Evolutionary conservation across 495 filamentous ascomycete genomes (phyloP).

Genomic region (Lasiosphaeriaceae sp.): DNA sequence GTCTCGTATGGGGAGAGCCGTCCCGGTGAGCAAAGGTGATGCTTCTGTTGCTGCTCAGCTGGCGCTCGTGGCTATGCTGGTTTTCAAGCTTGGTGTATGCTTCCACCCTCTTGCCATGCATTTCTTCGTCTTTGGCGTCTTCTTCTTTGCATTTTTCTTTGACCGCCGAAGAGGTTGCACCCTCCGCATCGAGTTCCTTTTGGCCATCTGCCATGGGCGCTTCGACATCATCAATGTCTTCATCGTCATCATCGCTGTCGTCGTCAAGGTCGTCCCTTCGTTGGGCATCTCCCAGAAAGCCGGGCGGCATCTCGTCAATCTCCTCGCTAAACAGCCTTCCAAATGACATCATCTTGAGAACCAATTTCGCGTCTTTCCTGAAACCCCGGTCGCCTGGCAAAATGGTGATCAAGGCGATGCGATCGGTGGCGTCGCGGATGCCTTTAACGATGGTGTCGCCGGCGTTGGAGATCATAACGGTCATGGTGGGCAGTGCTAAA

Average conservation of each 20-base stretch:
- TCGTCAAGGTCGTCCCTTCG: conserved; percentile 9
- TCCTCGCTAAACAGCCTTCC: conserved; percentile 33
- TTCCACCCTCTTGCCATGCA: background rate
- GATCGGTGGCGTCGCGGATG: conserved; percentile 65
- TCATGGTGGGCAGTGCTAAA: conserved; percentile 76
- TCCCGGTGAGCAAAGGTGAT: background rate
- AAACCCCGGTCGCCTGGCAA: conserved; percentile 63
- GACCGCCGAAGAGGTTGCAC: conserved; percentile 2
- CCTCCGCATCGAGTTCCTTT: conserved; percentile 17
- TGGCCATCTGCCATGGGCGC: conserved; percentile 9
- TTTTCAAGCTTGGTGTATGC: conserved; percentile 7
- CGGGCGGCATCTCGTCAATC: conserved; percentile 31
- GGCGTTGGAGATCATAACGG: conserved; percentile 80
- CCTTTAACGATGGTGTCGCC: conserved; percentile 71
- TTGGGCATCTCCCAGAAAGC: conserved; percentile 39
- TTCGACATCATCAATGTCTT: conserved; percentile 16
- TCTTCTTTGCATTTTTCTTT: conserved; percentile 5
- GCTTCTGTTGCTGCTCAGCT: conserved; percentile 2
- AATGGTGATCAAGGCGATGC: conserved; percentile 69
- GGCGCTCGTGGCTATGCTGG: conserved; percentile 7
- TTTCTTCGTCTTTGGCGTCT: conserved; percentile 21
- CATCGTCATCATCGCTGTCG: conserved; percentile 16
- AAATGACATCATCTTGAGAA: conserved; percentile 32
- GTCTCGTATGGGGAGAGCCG: background rate
- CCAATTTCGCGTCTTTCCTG: conserved; percentile 34